Evolutionary conservation across 2,329 filamentous ascomycete genomes (phyloP).

Genomic region (Cryphonectria parasitica): DNA sequence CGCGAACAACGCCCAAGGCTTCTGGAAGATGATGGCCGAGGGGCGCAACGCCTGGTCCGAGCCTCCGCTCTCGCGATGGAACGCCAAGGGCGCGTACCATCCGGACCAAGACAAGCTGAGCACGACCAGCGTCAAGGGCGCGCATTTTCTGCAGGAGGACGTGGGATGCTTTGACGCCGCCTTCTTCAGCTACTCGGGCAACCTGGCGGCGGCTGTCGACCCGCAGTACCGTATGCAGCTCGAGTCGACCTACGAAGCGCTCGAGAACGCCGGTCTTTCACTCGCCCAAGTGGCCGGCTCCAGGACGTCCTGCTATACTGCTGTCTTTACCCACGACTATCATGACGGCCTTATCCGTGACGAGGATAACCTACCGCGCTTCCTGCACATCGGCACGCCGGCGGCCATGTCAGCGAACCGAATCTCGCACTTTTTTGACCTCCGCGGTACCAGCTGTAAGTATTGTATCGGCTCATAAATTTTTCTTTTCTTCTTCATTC

Average conservation of each 20-base stretch:
- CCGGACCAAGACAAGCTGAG: too few relatives aligned
- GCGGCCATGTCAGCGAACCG: conserved; percentile 29
- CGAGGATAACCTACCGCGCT: conserved; percentile 26
- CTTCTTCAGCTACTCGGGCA: conserved; percentile 15
- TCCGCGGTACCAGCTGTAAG: conserved; percentile 42
- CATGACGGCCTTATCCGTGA: conserved; percentile 34
- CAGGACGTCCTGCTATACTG: conserved; percentile 40
- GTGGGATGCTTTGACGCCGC: background rate
- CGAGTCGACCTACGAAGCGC: conserved; percentile 16
- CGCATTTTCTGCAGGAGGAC: conserved; percentile 13
- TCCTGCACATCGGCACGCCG: conserved; percentile 38
- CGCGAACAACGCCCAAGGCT: too few relatives aligned
- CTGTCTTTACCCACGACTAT: conserved; percentile 40
- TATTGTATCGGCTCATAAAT: too few relatives aligned
- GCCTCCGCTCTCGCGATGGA: too few relatives aligned
- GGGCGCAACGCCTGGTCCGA: too few relatives aligned
- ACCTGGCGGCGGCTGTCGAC: background rate
- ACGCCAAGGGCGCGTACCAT: too few relatives aligned
- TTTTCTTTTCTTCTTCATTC: too few relatives aligned
- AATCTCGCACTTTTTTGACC: conserved; percentile 45
- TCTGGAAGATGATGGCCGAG: too few relatives aligned
- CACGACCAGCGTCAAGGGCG: background rate
- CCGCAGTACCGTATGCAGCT: conserved; percentile 9
- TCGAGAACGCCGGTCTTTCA: conserved; percentile 7
- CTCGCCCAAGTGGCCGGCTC: conserved; percentile 36